Base-by-base conservation (phyloP, 306 rosid genomes). In the Pyrus bretschneideri region DNA sequence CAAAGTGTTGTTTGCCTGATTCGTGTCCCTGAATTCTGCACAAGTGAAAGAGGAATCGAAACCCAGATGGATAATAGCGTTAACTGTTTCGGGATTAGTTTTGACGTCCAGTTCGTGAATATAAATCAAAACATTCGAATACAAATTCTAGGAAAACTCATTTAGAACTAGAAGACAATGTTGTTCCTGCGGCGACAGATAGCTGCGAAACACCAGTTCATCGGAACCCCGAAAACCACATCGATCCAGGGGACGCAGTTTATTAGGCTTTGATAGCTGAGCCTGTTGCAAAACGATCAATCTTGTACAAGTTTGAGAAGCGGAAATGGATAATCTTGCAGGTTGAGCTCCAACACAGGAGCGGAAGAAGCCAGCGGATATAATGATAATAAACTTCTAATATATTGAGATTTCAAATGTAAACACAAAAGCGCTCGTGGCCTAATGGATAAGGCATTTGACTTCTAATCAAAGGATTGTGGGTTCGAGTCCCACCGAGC, bases 401-500 rank as follows among this genome's bases (percentile, higher is more conserved):
- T 10, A 13, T 0, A 3, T 9, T 8, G 3, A 64, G 1, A 63
- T 7, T 18, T 9, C 4, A 8, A 1, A 0, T 11, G 1, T 1
- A 0, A 0, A 0, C 23, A 5, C 57, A 5, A 71, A 17, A 1
- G 83, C 83, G 70, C 83, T 49, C 83, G 83, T 79, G 83, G 83
- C 83, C 79, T 79, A 79, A 79, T 73, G 78, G 83, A 67, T 66
- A 49, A 49, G 55, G 55, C 55, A 49, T 49, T 49, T 49, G 55
- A 49, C 55, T 49, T 49, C 55, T 49, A 49, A 49, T 49, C 55
- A 49, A 49, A 49, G 55, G 55, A 46, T 75, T 80, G 80, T 69
- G 83, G 72, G 83, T 80, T 75, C 83, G 80, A 80, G 67, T 80
- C 80, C 80, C 80, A 69, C 80, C 80, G 72, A 27, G 80, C 83